Base-by-base conservation (phyloP, 768 basidiomycete species). In the Leccinellum rugosiceps region DNA sequence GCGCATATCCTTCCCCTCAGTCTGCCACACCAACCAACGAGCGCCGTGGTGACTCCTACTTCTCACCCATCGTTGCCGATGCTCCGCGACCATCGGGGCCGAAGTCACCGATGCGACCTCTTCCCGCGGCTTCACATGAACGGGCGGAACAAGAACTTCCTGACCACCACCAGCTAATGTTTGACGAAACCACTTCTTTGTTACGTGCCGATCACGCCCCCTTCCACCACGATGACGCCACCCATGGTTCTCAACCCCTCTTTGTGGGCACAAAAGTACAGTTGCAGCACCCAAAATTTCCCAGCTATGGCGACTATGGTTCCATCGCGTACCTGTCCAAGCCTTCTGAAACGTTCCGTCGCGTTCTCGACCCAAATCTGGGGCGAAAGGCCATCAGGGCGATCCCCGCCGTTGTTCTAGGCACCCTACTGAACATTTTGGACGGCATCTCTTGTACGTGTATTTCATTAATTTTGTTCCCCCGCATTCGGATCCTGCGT, bases 361-460 rank as follows among this genome's bases (percentile, higher is more conserved):
- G 28, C 6, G 5, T 58, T n/a, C 52, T 65, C 19, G 61, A 52
- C 50, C 58, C 66, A 30, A 60, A 68, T 57, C 14, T 70, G 1
- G 61, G 58, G 28, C 50, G 45, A 46, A 64, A 58, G 15, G 63
- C 50, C 0, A 58, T 81, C 5, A 72, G 68, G 50, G 78, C 85
- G 0, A 63, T 95, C n/a, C 94, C 95, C 1, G 90, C 93, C 0
- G 92, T 95, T 3, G 68, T 94, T 15, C 77, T 97, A 23, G 96
- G 94, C 7, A 81, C 84, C 62, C 71, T 98, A 35, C 75, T 98
- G 56, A 98, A 98, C 65, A 82, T 98, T 45, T 78, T 99, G 32
- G 96, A 99, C 68, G 97, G 94, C 10, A 86, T 99, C 52, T 92
- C 90, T 45, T 98, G 88, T 89, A 68, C 71, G 88, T 79, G 23